phyloP scores from a whole-genome alignment of 352 stramenopile species.

The Pythium periplocum region DNA sequence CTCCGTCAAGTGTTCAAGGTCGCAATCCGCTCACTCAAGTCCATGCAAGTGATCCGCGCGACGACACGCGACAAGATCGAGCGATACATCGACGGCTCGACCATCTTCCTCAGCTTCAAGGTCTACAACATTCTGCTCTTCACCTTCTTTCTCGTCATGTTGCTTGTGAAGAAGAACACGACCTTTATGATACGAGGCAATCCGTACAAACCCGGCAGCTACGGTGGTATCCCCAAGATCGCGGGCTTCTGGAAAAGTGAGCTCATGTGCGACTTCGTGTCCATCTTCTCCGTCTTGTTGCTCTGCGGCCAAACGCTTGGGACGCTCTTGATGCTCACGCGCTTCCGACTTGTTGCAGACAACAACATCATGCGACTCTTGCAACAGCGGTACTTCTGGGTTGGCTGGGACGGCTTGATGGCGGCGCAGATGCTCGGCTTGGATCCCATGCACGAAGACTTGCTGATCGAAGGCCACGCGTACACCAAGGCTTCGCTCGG shows the following conservation, averaged over 20 bases:
- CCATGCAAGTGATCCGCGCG: too few relatives aligned
- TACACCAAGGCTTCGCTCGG: slow-evolving; percentile 32
- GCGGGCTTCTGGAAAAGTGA: slow-evolving; percentile 43
- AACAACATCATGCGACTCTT: slow-evolving; percentile 42
- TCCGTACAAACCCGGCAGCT: slow-evolving; percentile 29
- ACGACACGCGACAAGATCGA: too few relatives aligned
- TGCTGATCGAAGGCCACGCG: slow-evolving; percentile 18
- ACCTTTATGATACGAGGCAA: slow-evolving; percentile 39
- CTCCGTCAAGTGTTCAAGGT: too few relatives aligned
- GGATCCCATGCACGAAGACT: slow-evolving; percentile 27
- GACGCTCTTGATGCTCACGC: slow-evolving; percentile 27
- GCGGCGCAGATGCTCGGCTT: slow-evolving; percentile 34
- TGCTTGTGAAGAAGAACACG: neutral
- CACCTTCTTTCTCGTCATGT: too few relatives aligned
- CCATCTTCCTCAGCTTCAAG: too few relatives aligned
- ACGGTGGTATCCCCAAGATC: slow-evolving; percentile 29
- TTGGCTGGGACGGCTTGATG: slow-evolving; percentile 40
- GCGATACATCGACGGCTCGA: too few relatives aligned
- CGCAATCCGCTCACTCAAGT: too few relatives aligned
- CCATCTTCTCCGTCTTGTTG: slow-evolving; percentile 31
- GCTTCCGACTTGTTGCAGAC: slow-evolving; percentile 31
- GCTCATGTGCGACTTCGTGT: slow-evolving; percentile 45
- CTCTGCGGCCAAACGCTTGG: slow-evolving; percentile 21
- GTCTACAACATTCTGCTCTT: too few relatives aligned
- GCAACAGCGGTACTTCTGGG: slow-evolving; percentile 39